A percentile compares a stretch with the other conserved stretches of the same genome.
Conservation (phyloP, 2,329 filamentous ascomycete species). For the Pseudogymnoascus sp. region DNA sequence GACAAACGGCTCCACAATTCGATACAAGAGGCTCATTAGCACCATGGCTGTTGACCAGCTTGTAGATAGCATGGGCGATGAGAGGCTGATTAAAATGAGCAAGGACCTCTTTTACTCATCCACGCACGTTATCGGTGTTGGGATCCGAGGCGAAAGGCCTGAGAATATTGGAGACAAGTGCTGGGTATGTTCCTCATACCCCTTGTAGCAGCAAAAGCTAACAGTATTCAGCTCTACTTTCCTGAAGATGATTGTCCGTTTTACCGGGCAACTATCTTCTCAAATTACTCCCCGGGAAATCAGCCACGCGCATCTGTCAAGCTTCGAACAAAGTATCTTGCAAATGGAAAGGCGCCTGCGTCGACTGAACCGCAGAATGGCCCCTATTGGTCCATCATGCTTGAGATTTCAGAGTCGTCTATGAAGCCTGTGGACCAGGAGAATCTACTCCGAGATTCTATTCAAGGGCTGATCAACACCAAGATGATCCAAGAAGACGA, state of each 20-base stretch:
- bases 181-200: conserved; percentile 56
- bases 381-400: conserved; percentile 99
- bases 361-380: conserved; percentile 70
- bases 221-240: conserved; percentile 70
- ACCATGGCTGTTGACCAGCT: conserved; percentile 94
- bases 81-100: conserved; percentile 72
- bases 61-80: conserved; percentile 77
- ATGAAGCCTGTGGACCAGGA: conserved; percentile 89
- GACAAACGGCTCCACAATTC: conserved; percentile 76
- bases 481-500: conserved; percentile 87
- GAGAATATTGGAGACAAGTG: conserved; percentile 99
- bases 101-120: conserved; percentile 95
- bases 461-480: conserved; percentile 95
- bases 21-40: conserved; percentile 86
- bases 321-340: conserved; percentile 78
- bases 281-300: conserved; percentile 99
- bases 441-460: conserved; percentile 80
- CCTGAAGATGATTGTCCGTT: conserved; percentile 98
- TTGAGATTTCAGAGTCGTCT: conserved; percentile 91
- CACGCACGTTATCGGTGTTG: conserved; percentile 94
- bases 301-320: conserved; percentile 77
- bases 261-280: conserved; percentile 99
- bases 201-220: conserved; percentile 17
- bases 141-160: conserved; percentile 81
- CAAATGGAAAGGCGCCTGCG: conserved; percentile 72